A percentile compares a stretch with the other conserved stretches of the same genome.
Evolutionary conservation across 192 early-diverging fungal species (phyloP).

Genomic region (Gorgonomyces haynaldii): DNA sequence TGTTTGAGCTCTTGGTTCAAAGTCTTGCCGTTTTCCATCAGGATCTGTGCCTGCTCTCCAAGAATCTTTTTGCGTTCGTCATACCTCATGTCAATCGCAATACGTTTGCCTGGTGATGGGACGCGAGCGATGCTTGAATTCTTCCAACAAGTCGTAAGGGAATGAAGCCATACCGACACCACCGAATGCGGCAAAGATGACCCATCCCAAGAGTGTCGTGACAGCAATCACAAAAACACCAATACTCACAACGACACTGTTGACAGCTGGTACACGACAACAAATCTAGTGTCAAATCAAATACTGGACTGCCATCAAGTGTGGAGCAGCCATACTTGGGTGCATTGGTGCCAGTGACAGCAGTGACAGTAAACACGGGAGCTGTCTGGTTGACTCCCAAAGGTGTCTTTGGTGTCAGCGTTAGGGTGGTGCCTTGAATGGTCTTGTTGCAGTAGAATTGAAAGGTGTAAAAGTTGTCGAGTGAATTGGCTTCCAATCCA

Average conservation of each 20-base stretch:
- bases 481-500: slow-evolving; percentile 1
- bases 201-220: slow-evolving; percentile 39
- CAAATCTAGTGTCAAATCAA: background rate
- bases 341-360: background rate
- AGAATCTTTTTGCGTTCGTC: slow-evolving; percentile 37
- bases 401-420: slow-evolving; percentile 3
- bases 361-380: background rate
- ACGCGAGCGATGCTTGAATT: slow-evolving; percentile 41
- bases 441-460: slow-evolving; percentile 5
- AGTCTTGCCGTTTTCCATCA: slow-evolving; percentile 37
- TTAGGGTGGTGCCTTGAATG: background rate
- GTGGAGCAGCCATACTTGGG: background rate
- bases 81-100: slow-evolving; percentile 15
- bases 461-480: slow-evolving; percentile 4
- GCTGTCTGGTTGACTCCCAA: background rate
- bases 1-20: slow-evolving; percentile 34
- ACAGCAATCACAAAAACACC: slow-evolving; percentile 46
- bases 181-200: slow-evolving; percentile 44
- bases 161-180: slow-evolving; percentile 43
- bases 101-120: slow-evolving; percentile 40
- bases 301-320: background rate
- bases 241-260: slow-evolving; percentile 32
- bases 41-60: slow-evolving; percentile 31
- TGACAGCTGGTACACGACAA: slow-evolving; percentile 2
- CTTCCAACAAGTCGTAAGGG: slow-evolving; percentile 39